A percentile compares a stretch with the other conserved stretches of the same genome.
Conservation (phyloP, 768 basidiomycete genomes). For the Lentinula guzmanii region DNA sequence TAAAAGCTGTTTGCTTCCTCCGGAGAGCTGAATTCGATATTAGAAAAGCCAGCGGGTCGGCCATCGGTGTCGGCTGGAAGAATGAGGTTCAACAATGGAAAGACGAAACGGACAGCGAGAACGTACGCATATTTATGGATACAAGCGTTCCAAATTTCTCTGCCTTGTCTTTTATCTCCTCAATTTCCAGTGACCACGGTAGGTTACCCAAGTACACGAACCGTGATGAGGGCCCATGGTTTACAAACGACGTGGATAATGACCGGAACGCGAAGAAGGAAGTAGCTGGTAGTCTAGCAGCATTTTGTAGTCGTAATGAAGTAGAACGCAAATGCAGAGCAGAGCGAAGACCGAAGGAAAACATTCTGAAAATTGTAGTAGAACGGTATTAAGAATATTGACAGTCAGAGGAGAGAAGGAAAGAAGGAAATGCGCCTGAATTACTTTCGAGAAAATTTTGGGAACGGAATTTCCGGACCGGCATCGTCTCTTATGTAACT, state of each 20-base stretch:
- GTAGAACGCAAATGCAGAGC: neutral
- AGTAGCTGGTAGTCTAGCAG: neutral
- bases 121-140: slow-evolving; percentile 4
- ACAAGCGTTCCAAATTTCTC: neutral
- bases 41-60: neutral
- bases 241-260: neutral
- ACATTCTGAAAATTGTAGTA: neutral
- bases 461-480: neutral
- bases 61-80: neutral
- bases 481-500: neutral
- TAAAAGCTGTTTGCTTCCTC: neutral
- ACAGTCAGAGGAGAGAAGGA: neutral
- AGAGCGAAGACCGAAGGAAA: neutral
- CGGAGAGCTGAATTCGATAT: neutral
- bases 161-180: slow-evolving; percentile 1
- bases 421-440: neutral
- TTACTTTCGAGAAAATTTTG: neutral
- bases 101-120: neutral
- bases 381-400: neutral
- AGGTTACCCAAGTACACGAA: slow-evolving; percentile 2
- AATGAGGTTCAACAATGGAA: neutral
- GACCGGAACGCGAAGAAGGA: neutral
- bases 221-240: neutral
- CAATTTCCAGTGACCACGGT: slow-evolving; percentile 1
- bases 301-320: neutral